Conservation (phyloP, 768 basidiomycete genomes). For the Suillus subluteus region DNA sequence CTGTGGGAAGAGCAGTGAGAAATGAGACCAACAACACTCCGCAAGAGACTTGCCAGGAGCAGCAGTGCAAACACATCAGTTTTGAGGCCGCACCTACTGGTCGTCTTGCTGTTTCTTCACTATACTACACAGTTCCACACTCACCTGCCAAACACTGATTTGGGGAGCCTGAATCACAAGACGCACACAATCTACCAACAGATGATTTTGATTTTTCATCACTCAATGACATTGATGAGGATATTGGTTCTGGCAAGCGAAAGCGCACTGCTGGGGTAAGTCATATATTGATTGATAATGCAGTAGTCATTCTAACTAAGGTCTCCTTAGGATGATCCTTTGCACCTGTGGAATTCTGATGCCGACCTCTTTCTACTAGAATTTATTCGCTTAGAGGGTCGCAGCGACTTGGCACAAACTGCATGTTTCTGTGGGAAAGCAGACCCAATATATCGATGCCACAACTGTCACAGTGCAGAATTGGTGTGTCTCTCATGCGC, state of each 20-base stretch:
- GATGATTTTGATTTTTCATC: neutral
- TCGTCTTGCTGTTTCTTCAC: neutral
- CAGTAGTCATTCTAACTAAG: neutral
- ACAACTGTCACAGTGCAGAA: neutral
- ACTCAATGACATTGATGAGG: neutral
- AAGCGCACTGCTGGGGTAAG: neutral
- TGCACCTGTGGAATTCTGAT: constrained; percentile 2
- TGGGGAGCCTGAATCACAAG: neutral
- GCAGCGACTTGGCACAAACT: neutral
- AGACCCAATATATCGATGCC: neutral
- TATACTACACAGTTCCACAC: neutral
- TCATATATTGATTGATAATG: neutral
- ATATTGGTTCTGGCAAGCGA: neutral
- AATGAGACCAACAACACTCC: neutral
- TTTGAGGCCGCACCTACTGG: neutral
- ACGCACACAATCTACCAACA: neutral
- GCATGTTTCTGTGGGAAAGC: neutral
- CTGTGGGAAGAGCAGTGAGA: neutral
- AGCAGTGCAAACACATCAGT: neutral
- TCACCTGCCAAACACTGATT: neutral
- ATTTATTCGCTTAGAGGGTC: constrained; percentile 5
- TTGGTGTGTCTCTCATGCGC: constrained; percentile 3
- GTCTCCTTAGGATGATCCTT: constrained; percentile 7
- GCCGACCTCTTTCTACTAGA: neutral
- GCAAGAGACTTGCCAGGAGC: neutral